These are phyloP conservation scores for Filobasidium uniguttulatum DNA, from an alignment of 1,284 basidiomycete genomes.

Conservation along the genomic window DNA sequence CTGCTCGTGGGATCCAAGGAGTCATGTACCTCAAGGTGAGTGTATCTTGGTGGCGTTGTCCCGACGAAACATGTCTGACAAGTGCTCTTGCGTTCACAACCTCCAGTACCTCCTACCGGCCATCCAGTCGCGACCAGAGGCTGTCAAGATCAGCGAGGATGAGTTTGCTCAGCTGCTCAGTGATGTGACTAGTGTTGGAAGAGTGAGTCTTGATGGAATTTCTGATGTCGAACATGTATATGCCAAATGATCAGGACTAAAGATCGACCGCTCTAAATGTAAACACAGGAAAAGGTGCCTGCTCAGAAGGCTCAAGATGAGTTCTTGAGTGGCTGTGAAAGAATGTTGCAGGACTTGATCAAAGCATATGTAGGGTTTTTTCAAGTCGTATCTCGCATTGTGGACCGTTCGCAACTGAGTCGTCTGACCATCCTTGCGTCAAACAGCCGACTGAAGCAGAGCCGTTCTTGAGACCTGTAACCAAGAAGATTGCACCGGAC, in stretches of 20 bases:
- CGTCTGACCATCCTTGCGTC: no score
- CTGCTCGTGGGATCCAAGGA: no score
- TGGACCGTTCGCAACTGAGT: conserved; percentile 44
- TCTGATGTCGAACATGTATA: neutral
- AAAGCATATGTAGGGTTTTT: conserved; percentile 50
- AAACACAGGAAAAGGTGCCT: neutral
- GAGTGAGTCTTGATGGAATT: conserved; percentile 30
- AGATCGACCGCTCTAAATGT: neutral
- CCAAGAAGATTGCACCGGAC: conserved; percentile 72
- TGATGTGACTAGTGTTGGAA: conserved; percentile 33
- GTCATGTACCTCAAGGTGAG: no score
- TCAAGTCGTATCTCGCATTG: conserved; percentile 1
- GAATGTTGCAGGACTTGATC: conserved; percentile 62
- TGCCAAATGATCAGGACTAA: neutral
- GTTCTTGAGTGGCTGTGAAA: conserved; percentile 83
- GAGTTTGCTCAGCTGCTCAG: conserved; percentile 35
- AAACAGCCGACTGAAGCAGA: conserved; percentile 53
- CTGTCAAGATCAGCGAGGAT: conserved; percentile 31
- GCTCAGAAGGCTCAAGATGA: conserved; percentile 57
- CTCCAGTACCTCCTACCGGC: conserved; percentile 37
- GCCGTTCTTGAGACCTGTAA: conserved; percentile 77
- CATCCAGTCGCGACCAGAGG: conserved; percentile 33
- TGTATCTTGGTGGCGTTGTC: no score
- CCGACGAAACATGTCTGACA: no score
- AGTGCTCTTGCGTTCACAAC: no score